phyloP scores from a whole-genome alignment of 2,329 filamentous ascomycete genomes.

The Cucurbitaria berberidis region DNA sequence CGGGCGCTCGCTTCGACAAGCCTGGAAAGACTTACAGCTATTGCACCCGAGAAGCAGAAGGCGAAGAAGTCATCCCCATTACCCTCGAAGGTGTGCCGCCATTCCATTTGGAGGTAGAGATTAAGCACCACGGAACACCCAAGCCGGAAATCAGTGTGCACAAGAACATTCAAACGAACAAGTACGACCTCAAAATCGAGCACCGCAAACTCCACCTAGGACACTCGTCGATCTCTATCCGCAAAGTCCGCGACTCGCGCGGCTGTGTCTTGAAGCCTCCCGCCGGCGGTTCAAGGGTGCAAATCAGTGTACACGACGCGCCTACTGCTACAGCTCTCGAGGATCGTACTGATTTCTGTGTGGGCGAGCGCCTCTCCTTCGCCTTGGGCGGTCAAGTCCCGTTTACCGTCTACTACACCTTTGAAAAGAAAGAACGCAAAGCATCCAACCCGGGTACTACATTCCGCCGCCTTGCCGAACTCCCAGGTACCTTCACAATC shows the following conservation, averaged over 20 bases:
- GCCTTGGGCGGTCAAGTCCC: conserved; percentile 88
- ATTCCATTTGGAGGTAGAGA: conserved; percentile 88
- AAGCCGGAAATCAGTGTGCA: conserved; percentile 83
- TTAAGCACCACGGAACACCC: conserved; percentile 85
- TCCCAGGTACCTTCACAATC: conserved; percentile 86
- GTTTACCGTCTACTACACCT: conserved; percentile 91
- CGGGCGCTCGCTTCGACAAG: conserved; percentile 79
- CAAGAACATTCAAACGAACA: conserved; percentile 75
- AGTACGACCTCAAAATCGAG: conserved; percentile 82
- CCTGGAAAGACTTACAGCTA: conserved; percentile 95
- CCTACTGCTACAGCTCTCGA: conserved; percentile 90
- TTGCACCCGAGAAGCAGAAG: conserved; percentile 81
- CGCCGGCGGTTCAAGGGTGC: conserved; percentile 74
- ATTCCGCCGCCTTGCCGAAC: conserved; percentile 92
- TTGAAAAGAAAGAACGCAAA: conserved; percentile 78
- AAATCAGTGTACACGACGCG: conserved; percentile 91
- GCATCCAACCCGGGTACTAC: conserved; percentile 79
- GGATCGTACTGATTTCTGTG: conserved; percentile 85
- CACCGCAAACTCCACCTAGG: conserved; percentile 84
- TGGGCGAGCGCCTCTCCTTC: conserved; percentile 92
- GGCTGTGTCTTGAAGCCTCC: conserved; percentile 80
- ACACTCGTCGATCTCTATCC: conserved; percentile 86
- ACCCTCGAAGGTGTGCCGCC: conserved; percentile 82
- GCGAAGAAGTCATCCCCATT: conserved; percentile 88
- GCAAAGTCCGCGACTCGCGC: conserved; percentile 84